Evolutionary conservation across 345 rosid species (phyloP).

Genomic region (Eucalyptus regnans): DNA sequence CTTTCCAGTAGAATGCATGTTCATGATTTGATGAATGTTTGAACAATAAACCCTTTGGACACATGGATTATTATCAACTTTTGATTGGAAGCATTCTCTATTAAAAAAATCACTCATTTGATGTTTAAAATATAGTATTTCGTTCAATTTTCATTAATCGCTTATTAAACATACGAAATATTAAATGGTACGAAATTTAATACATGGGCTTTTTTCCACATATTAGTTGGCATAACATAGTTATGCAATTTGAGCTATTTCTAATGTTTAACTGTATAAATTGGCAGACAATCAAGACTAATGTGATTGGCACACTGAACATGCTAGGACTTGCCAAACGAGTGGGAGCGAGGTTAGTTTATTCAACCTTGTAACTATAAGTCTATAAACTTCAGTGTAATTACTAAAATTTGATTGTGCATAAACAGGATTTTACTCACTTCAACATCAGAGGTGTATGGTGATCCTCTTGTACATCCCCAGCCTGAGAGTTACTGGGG

Average conservation of each 20-base stretch:
- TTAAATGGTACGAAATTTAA: neutral
- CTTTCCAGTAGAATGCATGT: neutral
- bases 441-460: constrained; percentile 94
- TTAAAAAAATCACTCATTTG: neutral
- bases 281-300: constrained; percentile 86
- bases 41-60: neutral
- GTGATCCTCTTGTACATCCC: constrained; percentile 91
- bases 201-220: neutral
- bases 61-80: neutral
- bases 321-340: constrained; percentile 99
- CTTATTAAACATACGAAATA: neutral
- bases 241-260: neutral
- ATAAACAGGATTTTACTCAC: constrained; percentile 81
- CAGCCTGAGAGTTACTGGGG: constrained; percentile 98
- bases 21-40: neutral
- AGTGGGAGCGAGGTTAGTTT: constrained; percentile 80
- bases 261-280: neutral
- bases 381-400: neutral
- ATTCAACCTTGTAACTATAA: neutral
- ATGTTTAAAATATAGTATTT: neutral
- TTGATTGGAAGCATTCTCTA: neutral
- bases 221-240: neutral
- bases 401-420: neutral
- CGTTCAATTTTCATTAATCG: neutral
- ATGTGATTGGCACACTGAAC: constrained; percentile 94